Evolutionary conservation across 371 early-diverging fungal genomes (phyloP).

Genomic region (Dichotomocladium elegans): DNA sequence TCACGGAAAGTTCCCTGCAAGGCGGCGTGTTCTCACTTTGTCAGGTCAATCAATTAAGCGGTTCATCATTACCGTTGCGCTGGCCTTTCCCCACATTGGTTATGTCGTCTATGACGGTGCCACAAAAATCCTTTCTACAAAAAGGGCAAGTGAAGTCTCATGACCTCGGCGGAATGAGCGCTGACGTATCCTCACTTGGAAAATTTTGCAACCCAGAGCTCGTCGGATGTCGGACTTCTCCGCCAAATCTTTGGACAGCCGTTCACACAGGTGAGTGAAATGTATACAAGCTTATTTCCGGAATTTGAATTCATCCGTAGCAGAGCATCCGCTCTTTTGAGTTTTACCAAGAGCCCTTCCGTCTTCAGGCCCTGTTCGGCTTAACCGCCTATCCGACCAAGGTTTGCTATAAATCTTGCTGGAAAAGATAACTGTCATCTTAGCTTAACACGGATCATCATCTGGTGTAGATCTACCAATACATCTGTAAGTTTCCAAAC

Average conservation of each 20-base stretch:
- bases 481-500: slow-evolving; percentile 41
- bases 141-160: slow-evolving; percentile 33
- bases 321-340: slow-evolving; percentile 24
- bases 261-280: slow-evolving; percentile 3
- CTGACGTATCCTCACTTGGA: background rate
- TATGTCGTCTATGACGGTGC: slow-evolving; percentile 47
- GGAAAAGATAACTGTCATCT: background rate
- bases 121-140: slow-evolving; percentile 32
- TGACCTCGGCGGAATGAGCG: background rate
- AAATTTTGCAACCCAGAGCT: background rate
- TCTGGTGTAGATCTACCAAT: slow-evolving; percentile 33
- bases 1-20: slow-evolving; percentile 67
- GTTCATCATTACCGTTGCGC: slow-evolving; percentile 41
- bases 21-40: slow-evolving; percentile 27
- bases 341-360: slow-evolving; percentile 16
- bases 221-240: slow-evolving; percentile 3
- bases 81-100: slow-evolving; percentile 42
- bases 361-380: slow-evolving; percentile 39
- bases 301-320: background rate
- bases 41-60: slow-evolving; percentile 46
- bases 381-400: slow-evolving; percentile 41
- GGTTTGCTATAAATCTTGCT: slow-evolving; percentile 13
- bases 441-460: slow-evolving; percentile 3
- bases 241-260: slow-evolving; percentile 10
- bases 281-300: background rate